phyloP scores from a whole-genome alignment of 2,329 filamentous ascomycete genomes.

The Geoglossum cookeanum region DNA sequence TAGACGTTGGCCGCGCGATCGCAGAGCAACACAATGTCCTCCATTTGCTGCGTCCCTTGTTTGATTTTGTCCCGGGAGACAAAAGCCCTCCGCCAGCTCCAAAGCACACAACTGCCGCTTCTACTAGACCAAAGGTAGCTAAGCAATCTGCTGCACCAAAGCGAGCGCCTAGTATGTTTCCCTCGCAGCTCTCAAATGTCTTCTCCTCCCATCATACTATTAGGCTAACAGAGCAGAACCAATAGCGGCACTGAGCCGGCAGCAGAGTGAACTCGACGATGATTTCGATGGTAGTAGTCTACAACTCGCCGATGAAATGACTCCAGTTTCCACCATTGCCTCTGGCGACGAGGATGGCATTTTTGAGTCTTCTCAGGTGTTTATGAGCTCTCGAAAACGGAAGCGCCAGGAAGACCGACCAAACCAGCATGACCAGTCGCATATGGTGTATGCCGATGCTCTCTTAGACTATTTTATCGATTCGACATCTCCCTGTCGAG shows the following conservation, averaged over 20 bases:
- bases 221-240: constrained; percentile 1
- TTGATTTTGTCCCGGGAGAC: constrained; percentile 72
- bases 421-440: constrained; percentile 54
- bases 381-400: constrained; percentile 43
- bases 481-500: constrained; percentile 28
- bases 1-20: constrained; percentile 60
- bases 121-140: constrained; percentile 61
- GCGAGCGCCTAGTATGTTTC: constrained; percentile 22
- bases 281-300: constrained; percentile 43
- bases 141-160: constrained; percentile 39
- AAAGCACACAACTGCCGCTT: constrained; percentile 54
- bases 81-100: constrained; percentile 84
- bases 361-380: constrained; percentile 48
- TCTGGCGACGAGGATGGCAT: constrained; percentile 18
- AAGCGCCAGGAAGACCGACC: constrained; percentile 47
- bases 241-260: neutral
- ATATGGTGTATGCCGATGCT: constrained; percentile 80
- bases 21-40: constrained; percentile 76
- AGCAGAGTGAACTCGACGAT: constrained; percentile 39
- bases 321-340: constrained; percentile 64
- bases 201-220: neutral
- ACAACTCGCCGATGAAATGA: constrained; percentile 53
- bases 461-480: constrained; percentile 92
- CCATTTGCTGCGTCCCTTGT: constrained; percentile 67
- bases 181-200: neutral